Percentiles rank a stretch among this genome's conserved stretches.
Evolutionary conservation across 768 basidiomycete genomes (phyloP).

Genomic region (Suillus americanus): DNA sequence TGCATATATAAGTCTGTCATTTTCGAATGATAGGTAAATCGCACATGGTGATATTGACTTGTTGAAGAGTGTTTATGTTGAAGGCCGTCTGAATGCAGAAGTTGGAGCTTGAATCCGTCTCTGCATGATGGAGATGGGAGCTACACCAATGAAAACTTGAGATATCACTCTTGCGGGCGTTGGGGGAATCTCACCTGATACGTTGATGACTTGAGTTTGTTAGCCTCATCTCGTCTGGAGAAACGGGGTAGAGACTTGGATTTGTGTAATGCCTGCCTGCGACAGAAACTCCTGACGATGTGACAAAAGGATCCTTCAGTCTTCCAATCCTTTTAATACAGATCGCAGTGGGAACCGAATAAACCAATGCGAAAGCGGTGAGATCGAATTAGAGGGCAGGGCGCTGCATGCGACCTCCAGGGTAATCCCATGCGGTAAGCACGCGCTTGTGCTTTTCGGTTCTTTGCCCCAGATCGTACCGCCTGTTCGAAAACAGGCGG

Average conservation of each 20-base stretch:
- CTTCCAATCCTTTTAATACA: neutral
- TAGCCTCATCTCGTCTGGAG: neutral
- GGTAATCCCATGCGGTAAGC: neutral
- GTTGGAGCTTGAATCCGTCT: neutral
- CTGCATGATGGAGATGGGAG: neutral
- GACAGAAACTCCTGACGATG: neutral
- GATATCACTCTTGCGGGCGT: neutral
- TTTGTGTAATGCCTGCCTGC: neutral
- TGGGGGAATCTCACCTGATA: neutral
- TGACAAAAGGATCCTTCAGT: neutral
- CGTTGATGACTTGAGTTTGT: neutral
- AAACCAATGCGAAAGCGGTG: neutral
- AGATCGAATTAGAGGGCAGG: neutral
- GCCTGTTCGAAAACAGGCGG: neutral
- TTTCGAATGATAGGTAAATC: neutral
- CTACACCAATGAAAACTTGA: neutral
- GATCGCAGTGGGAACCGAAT: neutral
- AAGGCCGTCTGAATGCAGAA: neutral
- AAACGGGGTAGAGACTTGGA: neutral
- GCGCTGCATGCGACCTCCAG: neutral
- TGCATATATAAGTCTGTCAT: neutral
- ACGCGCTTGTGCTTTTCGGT: neutral
- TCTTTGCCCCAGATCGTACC: neutral
- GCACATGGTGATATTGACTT: neutral
- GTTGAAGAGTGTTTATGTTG: neutral